Evolutionary conservation across 164 flowering plant species (phyloP).

Genomic region (Buxus sempervirens): DNA sequence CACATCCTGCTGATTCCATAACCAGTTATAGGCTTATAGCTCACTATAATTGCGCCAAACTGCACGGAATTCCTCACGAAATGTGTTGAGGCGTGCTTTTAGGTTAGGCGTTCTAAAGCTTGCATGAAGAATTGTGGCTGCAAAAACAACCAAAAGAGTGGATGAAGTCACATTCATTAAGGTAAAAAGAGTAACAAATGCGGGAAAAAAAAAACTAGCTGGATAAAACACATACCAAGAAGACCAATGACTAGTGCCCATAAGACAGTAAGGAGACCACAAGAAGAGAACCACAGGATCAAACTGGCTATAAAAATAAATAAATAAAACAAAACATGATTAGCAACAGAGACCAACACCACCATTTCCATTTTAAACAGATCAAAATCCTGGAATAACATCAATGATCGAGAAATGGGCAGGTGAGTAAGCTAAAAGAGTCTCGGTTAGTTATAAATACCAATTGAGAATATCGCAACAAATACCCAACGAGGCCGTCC

Average conservation of each 20-base stretch:
- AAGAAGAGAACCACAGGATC: conserved; percentile 84
- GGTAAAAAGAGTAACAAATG: not conserved
- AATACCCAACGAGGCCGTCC: conserved; percentile 95
- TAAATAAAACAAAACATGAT: not conserved
- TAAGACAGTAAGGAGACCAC: conserved; percentile 63
- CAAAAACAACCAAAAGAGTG: conserved; percentile 2
- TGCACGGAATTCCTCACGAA: conserved; percentile 93
- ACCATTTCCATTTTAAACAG: not conserved
- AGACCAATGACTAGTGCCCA: conserved; percentile 82
- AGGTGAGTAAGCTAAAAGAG: not conserved
- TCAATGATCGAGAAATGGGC: not conserved
- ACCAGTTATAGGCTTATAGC: conserved; percentile 58
- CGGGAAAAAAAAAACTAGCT: not conserved
- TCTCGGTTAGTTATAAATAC: conserved; percentile 30
- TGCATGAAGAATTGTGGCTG: conserved; percentile 92
- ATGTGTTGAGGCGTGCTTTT: conserved; percentile 95
- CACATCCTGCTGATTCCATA: conserved; percentile 17
- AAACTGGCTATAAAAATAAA: conserved; percentile 53
- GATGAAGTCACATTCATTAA: conserved; percentile 5
- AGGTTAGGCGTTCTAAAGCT: conserved; percentile 94
- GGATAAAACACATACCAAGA: conserved; percentile 46
- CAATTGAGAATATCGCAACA: conserved; percentile 58
- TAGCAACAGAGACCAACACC: conserved; percentile 2
- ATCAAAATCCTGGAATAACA: not conserved
- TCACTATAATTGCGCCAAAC: conserved; percentile 99